phyloP scores from a whole-genome alignment of 2,329 filamentous ascomycete genomes.

The Didymella arachidicola region DNA sequence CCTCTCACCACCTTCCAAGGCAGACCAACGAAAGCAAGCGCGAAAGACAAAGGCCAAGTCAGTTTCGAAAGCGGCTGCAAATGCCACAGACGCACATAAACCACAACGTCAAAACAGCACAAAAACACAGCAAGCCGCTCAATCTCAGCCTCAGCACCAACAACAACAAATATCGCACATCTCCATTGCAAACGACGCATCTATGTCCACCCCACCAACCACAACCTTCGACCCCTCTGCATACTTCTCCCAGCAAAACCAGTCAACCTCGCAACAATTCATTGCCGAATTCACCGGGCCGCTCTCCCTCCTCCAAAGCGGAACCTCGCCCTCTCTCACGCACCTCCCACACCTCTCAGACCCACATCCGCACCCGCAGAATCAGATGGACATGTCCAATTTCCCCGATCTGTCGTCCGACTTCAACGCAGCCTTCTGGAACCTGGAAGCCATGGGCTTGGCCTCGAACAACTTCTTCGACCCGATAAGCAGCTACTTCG shows the following conservation, averaged over 20 bases:
- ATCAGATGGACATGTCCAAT: conserved; percentile 39
- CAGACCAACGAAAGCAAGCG: conserved; percentile 59
- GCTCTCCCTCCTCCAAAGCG: conserved; percentile 39
- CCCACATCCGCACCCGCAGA: conserved; percentile 28
- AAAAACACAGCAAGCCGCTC: conserved; percentile 34
- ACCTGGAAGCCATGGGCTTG: conserved; percentile 43
- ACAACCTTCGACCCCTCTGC: conserved; percentile 39
- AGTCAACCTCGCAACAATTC: conserved; percentile 41
- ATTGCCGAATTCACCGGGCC: conserved; percentile 58
- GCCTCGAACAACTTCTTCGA: conserved; percentile 47
- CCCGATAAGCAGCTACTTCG: conserved; percentile 78
- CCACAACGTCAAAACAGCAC: conserved; percentile 29
- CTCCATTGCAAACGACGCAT: conserved; percentile 24
- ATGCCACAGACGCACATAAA: conserved; percentile 38
- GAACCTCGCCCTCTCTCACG: conserved; percentile 41
- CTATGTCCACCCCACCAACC: conserved; percentile 43
- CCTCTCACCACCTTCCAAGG: conserved; percentile 68
- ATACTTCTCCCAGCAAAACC: conserved; percentile 40
- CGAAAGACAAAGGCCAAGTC: conserved; percentile 54
- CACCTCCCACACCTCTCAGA: conserved; percentile 35
- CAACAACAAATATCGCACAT: conserved; percentile 27
- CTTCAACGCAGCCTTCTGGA: conserved; percentile 47
- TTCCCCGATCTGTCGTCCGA: conserved; percentile 46
- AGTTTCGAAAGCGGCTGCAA: conserved; percentile 40
- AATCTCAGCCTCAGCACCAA: conserved; percentile 39